phyloP scores from a whole-genome alignment of 306 rosid genomes.

The Prunus kanzakura region DNA sequence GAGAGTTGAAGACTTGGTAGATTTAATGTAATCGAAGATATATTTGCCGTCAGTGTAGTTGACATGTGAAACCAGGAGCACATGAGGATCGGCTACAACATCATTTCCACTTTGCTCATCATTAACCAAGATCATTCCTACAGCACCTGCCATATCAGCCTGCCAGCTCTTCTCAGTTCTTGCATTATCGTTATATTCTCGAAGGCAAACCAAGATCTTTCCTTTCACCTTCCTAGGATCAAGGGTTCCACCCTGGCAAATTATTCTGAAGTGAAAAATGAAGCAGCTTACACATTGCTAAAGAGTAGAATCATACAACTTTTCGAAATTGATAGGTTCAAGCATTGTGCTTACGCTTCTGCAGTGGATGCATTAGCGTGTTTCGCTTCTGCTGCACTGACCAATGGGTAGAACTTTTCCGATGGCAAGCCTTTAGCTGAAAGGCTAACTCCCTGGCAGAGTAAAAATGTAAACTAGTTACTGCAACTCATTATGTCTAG shows the following conservation, averaged over 20 bases:
- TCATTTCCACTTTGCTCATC: background rate
- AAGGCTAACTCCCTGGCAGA: slow-evolving; percentile 45
- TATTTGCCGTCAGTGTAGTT: slow-evolving; percentile 30
- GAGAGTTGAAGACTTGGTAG: slow-evolving; percentile 30
- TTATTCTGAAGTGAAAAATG: slow-evolving; percentile 17
- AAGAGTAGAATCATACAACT: background rate
- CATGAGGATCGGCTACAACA: slow-evolving; percentile 33
- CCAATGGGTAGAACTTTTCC: slow-evolving; percentile 29
- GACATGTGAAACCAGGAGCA: slow-evolving; percentile 44
- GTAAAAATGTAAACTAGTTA: background rate
- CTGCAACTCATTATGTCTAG: background rate
- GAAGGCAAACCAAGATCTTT: slow-evolving; percentile 50
- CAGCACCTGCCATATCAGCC: slow-evolving; percentile 41
- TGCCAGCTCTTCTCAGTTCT: slow-evolving; percentile 27
- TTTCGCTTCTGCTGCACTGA: slow-evolving; percentile 23
- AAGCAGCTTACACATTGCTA: background rate
- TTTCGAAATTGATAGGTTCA: too few species aligned
- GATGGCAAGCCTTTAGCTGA: slow-evolving; percentile 18
- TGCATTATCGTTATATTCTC: background rate
- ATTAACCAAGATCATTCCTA: slow-evolving; percentile 60
- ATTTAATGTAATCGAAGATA: slow-evolving; percentile 41
- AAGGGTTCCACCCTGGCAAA: slow-evolving; percentile 36
- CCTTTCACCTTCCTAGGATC: slow-evolving; percentile 50
- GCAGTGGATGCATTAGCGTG: background rate
- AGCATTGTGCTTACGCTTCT: slow-evolving; percentile 28